Base-by-base conservation (phyloP, 2,329 filamentous ascomycete species). In the Grosmannia huntii region DNA sequence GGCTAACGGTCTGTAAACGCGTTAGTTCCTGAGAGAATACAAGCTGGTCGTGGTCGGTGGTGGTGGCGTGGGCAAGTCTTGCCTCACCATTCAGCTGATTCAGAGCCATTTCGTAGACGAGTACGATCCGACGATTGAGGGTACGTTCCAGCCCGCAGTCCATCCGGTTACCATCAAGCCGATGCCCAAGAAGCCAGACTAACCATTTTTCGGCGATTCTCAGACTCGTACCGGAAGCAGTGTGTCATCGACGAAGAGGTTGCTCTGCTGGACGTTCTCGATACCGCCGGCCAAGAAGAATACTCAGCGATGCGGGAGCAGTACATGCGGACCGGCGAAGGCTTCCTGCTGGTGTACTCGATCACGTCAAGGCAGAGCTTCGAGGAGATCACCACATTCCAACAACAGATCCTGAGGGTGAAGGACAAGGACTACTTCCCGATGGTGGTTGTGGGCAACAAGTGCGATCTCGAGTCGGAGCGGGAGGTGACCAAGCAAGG, bases 371-470 rank as follows among this genome's bases (percentile, higher is more conserved):
- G 91, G 69, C 91, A 96, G 75, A 95, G 89, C 68, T 97, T 96
- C 69, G 92, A 99, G 72, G 94, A 99, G 77, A 97, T 99, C 73
- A 87, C 90, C 75, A 96, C 90, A 54, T 97, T 97, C 76, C 91
- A 97, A 75, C 91, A 97, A 79, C 94, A 99, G 75, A 99, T 99
- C 71, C 80, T 99, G 66, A 80, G 94, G 66, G 94, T 99, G 68
- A 99, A 99, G 82, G 94, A 97, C 78, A 97, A 96, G 83, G 94
- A 99, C 76, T 96, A 96, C 73, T 99, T 99, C 79, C 94, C 94
- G 66, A 97, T 99, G 79, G 96, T 97, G 60, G 89, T 99, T 52
- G 94, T 97, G 49, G 94, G 90, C 67, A 99, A 99, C 83, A 99
- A 99, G 81, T 96, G 92, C 76, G 94, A 99, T 89, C 77, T 99